Percentiles rank a stretch among this genome's conserved stretches.
Evolutionary conservation across 1,139 yeast species (phyloP).

Genomic region (Yamadazyma triangularis): DNA sequence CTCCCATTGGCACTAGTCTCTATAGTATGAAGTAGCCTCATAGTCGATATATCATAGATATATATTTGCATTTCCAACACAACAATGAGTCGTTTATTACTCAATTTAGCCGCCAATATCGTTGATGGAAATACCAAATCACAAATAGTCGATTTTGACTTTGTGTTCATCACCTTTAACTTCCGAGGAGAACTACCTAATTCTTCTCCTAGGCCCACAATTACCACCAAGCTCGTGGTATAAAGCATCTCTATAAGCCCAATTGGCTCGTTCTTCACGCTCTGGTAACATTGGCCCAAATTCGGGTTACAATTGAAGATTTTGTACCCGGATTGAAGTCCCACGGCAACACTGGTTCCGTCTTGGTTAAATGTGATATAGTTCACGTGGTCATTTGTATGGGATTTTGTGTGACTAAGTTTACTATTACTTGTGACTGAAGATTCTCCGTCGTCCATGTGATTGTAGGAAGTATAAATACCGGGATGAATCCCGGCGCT

Average conservation of each 20-base stretch:
- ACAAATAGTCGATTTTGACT: slow-evolving; percentile 65
- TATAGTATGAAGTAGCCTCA: slow-evolving; percentile 84
- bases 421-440: slow-evolving; percentile 12
- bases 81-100: slow-evolving; percentile 69
- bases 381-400: slow-evolving; percentile 32
- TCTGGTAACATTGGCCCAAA: slow-evolving; percentile 72
- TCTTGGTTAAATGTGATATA: slow-evolving; percentile 86
- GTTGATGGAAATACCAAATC: slow-evolving; percentile 88
- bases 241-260: slow-evolving; percentile 89
- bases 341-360: slow-evolving; percentile 81
- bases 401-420: slow-evolving; percentile 7
- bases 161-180: slow-evolving; percentile 77
- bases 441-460: slow-evolving; percentile 11
- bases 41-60: slow-evolving; percentile 81
- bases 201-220: slow-evolving; percentile 85
- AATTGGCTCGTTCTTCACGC: slow-evolving; percentile 48
- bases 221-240: slow-evolving; percentile 79
- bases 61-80: slow-evolving; percentile 81
- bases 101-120: slow-evolving; percentile 72
- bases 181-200: slow-evolving; percentile 77
- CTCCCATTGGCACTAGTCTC: slow-evolving; percentile 72
- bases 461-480: slow-evolving; percentile 6
- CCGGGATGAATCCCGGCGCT: slow-evolving; percentile 13
- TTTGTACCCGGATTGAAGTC: slow-evolving; percentile 71
- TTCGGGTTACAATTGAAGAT: slow-evolving; percentile 82